Percentiles rank a stretch among this genome's conserved stretches.
These are phyloP conservation scores for Chlorella ohadii DNA, from an alignment of 139 green algal genomes.

Conservation along the genomic window DNA sequence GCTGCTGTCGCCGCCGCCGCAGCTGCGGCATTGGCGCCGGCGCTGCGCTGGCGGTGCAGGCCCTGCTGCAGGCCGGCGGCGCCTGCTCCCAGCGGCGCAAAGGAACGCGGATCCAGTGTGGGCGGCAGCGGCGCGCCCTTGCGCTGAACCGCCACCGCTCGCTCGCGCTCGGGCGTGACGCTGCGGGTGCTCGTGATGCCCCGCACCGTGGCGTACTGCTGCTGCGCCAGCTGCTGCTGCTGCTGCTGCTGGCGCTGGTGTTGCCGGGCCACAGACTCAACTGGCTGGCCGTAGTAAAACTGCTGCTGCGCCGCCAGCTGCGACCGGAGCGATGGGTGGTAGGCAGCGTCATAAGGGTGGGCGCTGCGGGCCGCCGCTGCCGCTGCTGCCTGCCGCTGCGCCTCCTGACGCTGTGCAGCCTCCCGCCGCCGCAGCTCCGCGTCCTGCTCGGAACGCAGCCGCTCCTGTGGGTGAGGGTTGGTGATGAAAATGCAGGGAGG, in stretches of 20 bases:
- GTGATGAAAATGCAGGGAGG: background rate
- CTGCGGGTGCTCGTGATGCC: too few relatives aligned
- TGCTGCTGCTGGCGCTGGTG: background rate
- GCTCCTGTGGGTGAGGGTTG: too few relatives aligned
- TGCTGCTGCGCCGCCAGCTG: background rate
- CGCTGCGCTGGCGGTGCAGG: background rate
- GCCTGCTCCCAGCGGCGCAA: slow-evolving; percentile 20
- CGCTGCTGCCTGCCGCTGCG: background rate
- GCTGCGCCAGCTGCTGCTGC: background rate
- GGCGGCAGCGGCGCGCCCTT: too few relatives aligned
- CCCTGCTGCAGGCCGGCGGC: background rate
- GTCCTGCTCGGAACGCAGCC: background rate
- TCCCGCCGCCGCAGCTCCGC: background rate
- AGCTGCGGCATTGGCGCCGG: too few relatives aligned
- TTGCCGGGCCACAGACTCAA: background rate
- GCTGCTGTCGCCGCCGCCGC: too few relatives aligned
- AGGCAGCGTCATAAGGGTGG: slow-evolving; percentile 11
- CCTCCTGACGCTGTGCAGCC: background rate
- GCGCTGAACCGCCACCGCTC: too few relatives aligned
- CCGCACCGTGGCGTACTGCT: background rate
- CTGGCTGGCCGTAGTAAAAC: background rate
- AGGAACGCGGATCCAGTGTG: background rate
- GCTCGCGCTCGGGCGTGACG: too few relatives aligned
- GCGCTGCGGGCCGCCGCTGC: background rate
- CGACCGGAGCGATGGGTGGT: too few relatives aligned